phyloP scores from a whole-genome alignment of 2,329 filamentous ascomycete species.

The Ramularia endophylla region DNA sequence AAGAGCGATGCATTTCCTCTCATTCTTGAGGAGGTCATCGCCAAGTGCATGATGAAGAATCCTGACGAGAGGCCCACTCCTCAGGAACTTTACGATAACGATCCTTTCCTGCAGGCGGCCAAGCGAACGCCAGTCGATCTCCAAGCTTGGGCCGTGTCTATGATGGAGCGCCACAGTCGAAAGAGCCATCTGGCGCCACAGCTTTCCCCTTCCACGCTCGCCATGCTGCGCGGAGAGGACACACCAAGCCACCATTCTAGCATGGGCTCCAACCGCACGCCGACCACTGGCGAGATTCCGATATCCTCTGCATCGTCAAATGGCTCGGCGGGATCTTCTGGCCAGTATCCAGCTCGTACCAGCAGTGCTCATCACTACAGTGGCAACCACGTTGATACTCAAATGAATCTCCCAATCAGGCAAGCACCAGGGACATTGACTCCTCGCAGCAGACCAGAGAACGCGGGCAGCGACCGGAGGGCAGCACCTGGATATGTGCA shows the following conservation, averaged over 20 bases:
- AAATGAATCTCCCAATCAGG: conserved; percentile 42
- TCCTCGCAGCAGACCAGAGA: conserved; percentile 22
- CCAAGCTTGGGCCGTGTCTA: conserved; percentile 83
- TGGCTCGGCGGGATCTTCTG: conserved; percentile 19
- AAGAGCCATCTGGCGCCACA: conserved; percentile 87
- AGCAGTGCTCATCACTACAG: conserved; percentile 33
- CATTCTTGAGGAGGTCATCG: conserved; percentile 94
- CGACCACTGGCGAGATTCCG: conserved; percentile 27
- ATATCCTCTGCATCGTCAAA: conserved; percentile 22
- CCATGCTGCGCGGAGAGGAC: conserved; percentile 55
- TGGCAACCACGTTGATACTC: conserved; percentile 19
- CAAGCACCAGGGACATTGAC: conserved; percentile 29
- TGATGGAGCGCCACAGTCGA: conserved; percentile 93
- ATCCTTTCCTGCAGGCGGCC: conserved; percentile 91
- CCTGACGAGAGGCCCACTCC: conserved; percentile 86
- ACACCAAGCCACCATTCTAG: conserved; percentile 18
- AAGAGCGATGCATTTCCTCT: conserved; percentile 96
- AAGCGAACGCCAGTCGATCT: conserved; percentile 95
- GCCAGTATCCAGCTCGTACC: conserved; percentile 38
- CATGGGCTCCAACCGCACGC: conserved; percentile 19
- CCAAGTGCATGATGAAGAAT: conserved; percentile 88
- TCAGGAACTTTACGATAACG: conserved; percentile 85
- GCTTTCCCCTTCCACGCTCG: conserved; percentile 70
- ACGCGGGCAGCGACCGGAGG: conserved; percentile 23
- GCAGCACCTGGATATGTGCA: conserved; percentile 23